Conservation (phyloP, 108 stramenopile species). For the Nitzschia inconspicua region DNA sequence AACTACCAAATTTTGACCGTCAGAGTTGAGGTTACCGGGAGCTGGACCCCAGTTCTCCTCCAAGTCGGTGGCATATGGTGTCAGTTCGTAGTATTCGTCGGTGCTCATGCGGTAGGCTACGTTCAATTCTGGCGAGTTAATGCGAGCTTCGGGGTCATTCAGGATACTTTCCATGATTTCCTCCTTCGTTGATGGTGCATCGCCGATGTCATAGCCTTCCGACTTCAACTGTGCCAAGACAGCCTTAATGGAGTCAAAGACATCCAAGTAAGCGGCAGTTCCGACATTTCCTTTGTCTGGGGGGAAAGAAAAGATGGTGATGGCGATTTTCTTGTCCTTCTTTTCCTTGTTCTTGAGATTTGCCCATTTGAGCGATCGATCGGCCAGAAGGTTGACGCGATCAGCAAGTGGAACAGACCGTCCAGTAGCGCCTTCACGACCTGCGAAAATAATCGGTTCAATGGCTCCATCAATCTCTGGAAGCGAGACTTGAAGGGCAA, state of each 20-base stretch:
- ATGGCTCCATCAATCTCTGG: conserved; percentile 98
- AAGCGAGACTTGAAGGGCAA: conserved; percentile 94
- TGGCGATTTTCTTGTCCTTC: conserved; percentile 93
- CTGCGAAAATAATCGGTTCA: conserved; percentile 95
- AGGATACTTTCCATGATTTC: conserved; percentile 86
- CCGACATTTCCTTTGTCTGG: conserved; percentile 98
- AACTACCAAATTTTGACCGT: conserved; percentile 93
- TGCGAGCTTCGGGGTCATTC: conserved; percentile 92
- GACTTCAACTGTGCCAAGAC: conserved; percentile 83
- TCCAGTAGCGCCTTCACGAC: conserved; percentile 95
- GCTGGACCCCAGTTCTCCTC: conserved; percentile 98
- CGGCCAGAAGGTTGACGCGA: conserved; percentile 92
- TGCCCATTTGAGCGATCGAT: conserved; percentile 91
- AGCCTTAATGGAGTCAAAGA: conserved; percentile 96
- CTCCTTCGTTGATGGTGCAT: conserved; percentile 76
- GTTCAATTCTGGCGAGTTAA: conserved; percentile 93
- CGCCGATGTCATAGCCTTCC: conserved; percentile 91
- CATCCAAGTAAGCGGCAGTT: conserved; percentile 96
- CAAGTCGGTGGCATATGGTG: conserved; percentile 90
- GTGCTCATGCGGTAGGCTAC: conserved; percentile 96
- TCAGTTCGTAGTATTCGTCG: conserved; percentile 92
- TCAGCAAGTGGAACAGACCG: conserved; percentile 92
- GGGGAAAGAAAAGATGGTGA: conserved; percentile 97
- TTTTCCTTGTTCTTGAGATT: conserved; percentile 80
- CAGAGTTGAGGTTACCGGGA: conserved; percentile 95